Conservation (phyloP, 2,329 filamentous ascomycete genomes). For the Xylaria sp. region DNA sequence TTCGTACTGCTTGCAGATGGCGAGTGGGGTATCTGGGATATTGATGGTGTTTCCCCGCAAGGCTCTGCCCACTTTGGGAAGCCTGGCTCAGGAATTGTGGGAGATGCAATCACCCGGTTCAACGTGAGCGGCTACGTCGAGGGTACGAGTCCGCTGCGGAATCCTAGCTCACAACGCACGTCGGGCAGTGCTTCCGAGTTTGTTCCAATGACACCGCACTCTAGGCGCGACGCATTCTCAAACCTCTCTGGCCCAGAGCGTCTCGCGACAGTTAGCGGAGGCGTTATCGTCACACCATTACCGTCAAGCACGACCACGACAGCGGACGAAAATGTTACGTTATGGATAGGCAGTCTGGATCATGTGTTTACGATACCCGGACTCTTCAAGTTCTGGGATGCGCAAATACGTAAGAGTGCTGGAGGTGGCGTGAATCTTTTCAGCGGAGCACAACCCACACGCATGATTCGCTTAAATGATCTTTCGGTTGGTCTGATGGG, state of each 20-base stretch:
- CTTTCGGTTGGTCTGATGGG: constrained; percentile 60
- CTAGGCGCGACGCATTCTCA: constrained; percentile 58
- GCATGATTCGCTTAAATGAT: constrained; percentile 62
- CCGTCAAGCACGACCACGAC: constrained; percentile 50
- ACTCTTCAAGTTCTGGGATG: constrained; percentile 64
- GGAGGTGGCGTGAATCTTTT: constrained; percentile 62
- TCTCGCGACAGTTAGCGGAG: constrained; percentile 57
- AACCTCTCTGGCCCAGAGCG: constrained; percentile 56
- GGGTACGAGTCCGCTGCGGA: constrained; percentile 62
- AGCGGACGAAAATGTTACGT: constrained; percentile 59
- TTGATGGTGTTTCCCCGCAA: constrained; percentile 62
- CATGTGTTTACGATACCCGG: constrained; percentile 63
- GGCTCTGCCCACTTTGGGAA: constrained; percentile 55
- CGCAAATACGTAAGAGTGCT: constrained; percentile 58
- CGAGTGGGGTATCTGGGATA: constrained; percentile 72
- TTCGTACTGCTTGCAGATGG: constrained; percentile 65
- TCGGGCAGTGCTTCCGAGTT: constrained; percentile 54
- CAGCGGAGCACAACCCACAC: constrained; percentile 58
- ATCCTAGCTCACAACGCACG: constrained; percentile 46
- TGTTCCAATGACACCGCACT: constrained; percentile 69
- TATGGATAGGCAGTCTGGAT: constrained; percentile 63
- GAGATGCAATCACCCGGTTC: constrained; percentile 64
- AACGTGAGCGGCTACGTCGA: constrained; percentile 65
- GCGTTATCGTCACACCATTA: constrained; percentile 56
- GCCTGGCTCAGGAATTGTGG: constrained; percentile 58